A percentile compares a stretch with the other conserved stretches of the same genome.
Evolutionary conservation across 2,329 filamentous ascomycete species (phyloP).

Genomic region (Fusarium sp.): DNA sequence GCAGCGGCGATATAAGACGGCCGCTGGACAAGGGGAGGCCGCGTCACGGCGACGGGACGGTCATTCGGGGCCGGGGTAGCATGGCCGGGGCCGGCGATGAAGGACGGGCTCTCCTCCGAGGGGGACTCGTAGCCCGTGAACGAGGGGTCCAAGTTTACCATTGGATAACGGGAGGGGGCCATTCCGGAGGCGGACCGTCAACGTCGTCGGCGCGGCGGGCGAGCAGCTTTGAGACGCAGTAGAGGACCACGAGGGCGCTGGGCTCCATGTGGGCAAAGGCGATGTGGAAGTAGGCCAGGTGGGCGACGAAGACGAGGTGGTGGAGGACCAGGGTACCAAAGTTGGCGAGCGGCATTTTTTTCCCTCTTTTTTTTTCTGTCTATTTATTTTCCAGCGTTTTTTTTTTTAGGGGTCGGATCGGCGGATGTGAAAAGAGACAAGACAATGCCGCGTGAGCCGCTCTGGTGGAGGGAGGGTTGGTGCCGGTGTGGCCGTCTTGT

Average conservation of each 20-base stretch:
- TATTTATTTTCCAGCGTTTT: neutral
- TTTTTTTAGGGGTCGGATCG: neutral
- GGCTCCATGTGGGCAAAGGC: slow-evolving; percentile 63
- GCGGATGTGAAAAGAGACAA: neutral
- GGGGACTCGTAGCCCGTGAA: slow-evolving; percentile 53
- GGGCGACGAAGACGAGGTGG: slow-evolving; percentile 65
- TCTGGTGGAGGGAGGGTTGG: neutral
- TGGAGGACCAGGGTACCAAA: slow-evolving; percentile 64
- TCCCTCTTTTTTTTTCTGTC: neutral
- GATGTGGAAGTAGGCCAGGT: slow-evolving; percentile 65
- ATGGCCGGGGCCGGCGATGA: slow-evolving; percentile 38
- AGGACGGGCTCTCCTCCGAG: slow-evolving; percentile 49
- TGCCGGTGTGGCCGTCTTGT: neutral
- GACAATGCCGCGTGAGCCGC: neutral
- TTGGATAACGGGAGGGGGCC: slow-evolving; percentile 49
- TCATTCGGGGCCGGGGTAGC: neutral
- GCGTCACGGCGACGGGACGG: slow-evolving; percentile 3
- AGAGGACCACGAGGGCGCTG: slow-evolving; percentile 59
- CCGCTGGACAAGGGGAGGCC: slow-evolving; percentile 32
- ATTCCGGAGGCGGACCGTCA: slow-evolving; percentile 52
- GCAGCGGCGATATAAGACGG: slow-evolving; percentile 32
- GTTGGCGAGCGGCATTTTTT: slow-evolving; percentile 63
- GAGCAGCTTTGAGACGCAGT: slow-evolving; percentile 62
- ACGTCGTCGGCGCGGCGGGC: slow-evolving; percentile 61
- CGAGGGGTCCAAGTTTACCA: slow-evolving; percentile 39